Conservation (phyloP, 345 rosid genomes). For the Boechera divaricarpa region DNA sequence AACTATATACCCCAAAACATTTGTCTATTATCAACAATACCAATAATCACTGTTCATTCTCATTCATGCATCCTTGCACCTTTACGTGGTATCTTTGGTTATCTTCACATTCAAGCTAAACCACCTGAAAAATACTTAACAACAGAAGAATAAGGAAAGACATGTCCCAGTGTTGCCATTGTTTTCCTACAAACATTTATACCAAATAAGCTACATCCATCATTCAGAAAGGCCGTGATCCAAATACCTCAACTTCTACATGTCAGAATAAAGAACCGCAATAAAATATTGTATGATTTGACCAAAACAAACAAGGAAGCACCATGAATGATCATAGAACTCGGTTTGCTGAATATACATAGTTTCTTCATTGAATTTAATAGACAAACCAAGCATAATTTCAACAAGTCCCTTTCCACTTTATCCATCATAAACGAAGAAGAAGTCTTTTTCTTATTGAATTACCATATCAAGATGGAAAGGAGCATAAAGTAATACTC, state of each 20-base stretch:
- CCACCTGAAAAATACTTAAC: not conserved
- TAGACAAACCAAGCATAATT: not conserved
- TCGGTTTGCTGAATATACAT: not conserved
- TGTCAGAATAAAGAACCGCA: not conserved
- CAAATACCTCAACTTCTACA: not conserved
- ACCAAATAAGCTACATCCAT: not conserved
- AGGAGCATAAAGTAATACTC: not conserved
- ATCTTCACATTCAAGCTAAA: not conserved
- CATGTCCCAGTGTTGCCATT: not conserved
- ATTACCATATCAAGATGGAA: not conserved
- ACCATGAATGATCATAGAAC: not conserved
- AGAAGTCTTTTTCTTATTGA: not conserved
- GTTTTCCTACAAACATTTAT: not conserved
- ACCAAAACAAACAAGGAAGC: not conserved
- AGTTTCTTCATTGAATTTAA: not conserved
- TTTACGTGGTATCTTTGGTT: not conserved
- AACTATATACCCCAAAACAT: not conserved
- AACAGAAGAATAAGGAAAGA: not conserved
- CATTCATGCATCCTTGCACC: slow-evolving; percentile 5
- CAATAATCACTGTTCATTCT: not conserved
- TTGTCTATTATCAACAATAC: not conserved
- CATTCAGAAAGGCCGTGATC: not conserved
- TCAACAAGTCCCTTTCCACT: not conserved
- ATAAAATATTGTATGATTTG: not conserved
- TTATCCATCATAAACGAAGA: not conserved